Evolutionary conservation across 1,284 basidiomycete species (phyloP).

Genomic region (Ganoderma resinaceum): DNA sequence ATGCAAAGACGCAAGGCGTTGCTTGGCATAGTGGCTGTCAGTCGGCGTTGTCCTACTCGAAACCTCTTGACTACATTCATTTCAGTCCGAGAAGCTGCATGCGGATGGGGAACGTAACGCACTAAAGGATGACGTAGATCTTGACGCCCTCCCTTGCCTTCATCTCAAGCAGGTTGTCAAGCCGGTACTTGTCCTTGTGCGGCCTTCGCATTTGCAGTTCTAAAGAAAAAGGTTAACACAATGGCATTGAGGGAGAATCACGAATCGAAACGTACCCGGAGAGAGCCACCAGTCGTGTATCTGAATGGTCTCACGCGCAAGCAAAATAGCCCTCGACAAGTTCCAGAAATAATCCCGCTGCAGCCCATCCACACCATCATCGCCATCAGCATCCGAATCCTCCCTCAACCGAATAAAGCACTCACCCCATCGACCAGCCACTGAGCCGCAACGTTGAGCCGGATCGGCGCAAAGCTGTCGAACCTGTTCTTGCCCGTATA

Average conservation of each 20-base stretch:
- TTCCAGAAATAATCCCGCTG: slow-evolving; percentile 98
- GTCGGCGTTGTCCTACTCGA: slow-evolving; percentile 96
- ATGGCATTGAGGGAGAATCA: background rate
- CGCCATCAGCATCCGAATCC: background rate
- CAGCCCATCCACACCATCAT: slow-evolving; percentile 13
- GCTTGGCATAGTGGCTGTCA: slow-evolving; percentile 94
- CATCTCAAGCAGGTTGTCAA: slow-evolving; percentile 88
- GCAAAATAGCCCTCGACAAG: slow-evolving; percentile 89
- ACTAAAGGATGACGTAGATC: slow-evolving; percentile 96
- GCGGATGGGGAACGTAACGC: slow-evolving; percentile 36
- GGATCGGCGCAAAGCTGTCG: slow-evolving; percentile 93
- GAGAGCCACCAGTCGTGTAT: slow-evolving; percentile 98
- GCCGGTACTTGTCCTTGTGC: slow-evolving; percentile 84
- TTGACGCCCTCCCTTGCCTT: slow-evolving; percentile 98
- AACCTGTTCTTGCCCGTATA: slow-evolving; percentile 89
- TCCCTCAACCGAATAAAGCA: slow-evolving; percentile 27
- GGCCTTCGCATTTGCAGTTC: slow-evolving; percentile 89
- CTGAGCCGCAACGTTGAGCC: slow-evolving; percentile 93
- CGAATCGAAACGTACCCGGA: slow-evolving; percentile 58
- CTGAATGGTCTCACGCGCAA: slow-evolving; percentile 90
- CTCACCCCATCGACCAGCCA: slow-evolving; percentile 98
- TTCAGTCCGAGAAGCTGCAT: background rate
- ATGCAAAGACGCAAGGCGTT: slow-evolving; percentile 85
- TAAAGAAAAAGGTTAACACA: slow-evolving; percentile 36
- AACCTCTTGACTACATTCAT: slow-evolving; percentile 82